Conservation (phyloP, 2,329 filamentous ascomycete species). For the Diaporthe aspalathi region DNA sequence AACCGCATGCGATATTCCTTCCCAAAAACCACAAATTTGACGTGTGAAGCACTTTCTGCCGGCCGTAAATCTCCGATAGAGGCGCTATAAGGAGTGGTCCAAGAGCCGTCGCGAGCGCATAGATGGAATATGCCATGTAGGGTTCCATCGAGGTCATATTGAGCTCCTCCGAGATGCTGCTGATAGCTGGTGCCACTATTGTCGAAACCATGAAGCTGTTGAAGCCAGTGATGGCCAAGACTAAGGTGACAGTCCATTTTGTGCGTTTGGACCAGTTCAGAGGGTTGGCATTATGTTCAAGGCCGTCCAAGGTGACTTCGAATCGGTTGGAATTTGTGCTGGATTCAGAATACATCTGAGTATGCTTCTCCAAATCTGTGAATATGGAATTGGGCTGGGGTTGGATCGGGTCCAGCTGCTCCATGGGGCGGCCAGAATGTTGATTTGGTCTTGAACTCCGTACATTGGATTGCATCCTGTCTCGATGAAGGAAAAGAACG, state of each 20-base stretch:
- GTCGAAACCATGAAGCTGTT: constrained; percentile 63
- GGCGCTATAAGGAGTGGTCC: constrained; percentile 57
- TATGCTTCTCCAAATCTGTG: background rate
- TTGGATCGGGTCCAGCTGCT: background rate
- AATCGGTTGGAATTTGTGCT: background rate
- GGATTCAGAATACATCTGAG: background rate
- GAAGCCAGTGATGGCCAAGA: constrained; percentile 62
- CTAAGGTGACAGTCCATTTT: constrained; percentile 62
- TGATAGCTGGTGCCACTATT: constrained; percentile 63
- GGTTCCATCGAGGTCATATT: constrained; percentile 60
- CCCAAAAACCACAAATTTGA: constrained; percentile 62
- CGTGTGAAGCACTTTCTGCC: constrained; percentile 53
- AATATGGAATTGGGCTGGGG: background rate
- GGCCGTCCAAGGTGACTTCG: background rate
- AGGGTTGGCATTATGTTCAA: constrained; percentile 47
- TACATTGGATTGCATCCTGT: background rate
- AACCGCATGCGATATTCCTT: constrained; percentile 60
- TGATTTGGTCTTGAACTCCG: background rate
- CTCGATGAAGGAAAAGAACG: too few species aligned
- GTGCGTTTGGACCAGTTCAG: constrained; percentile 51
- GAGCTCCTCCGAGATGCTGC: constrained; percentile 62
- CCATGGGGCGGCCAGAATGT: background rate
- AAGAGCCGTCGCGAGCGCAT: constrained; percentile 56
- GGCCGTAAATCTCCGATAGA: constrained; percentile 61
- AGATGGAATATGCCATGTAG: constrained; percentile 59